These are phyloP conservation scores for Gonapodya prolifera DNA, from an alignment of 192 early-diverging fungal genomes.

Conservation along the genomic window DNA sequence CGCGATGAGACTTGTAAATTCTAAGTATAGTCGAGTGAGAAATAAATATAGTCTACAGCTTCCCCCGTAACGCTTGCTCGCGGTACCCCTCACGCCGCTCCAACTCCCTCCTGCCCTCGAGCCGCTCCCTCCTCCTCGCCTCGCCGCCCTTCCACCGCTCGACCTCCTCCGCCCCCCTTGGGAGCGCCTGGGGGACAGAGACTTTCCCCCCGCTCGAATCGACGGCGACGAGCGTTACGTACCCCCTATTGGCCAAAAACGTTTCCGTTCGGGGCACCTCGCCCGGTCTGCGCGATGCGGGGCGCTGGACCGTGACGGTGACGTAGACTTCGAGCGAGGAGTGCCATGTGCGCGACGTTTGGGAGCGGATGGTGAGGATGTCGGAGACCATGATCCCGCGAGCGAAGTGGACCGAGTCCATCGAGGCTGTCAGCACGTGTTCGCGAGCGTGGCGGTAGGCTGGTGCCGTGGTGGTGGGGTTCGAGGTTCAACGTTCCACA, in stretches of 20 bases:
- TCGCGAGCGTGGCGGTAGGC: slow-evolving; percentile 6
- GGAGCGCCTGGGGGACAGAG: slow-evolving; percentile 18
- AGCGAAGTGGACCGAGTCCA: slow-evolving; percentile 6
- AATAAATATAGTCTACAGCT: no score
- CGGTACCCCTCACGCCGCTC: slow-evolving; percentile 17
- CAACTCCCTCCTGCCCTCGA: slow-evolving; percentile 25
- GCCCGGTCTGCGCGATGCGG: neutral
- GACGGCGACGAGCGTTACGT: slow-evolving; percentile 8
- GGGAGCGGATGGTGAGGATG: slow-evolving; percentile 1
- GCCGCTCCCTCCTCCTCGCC: slow-evolving; percentile 20
- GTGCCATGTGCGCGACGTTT: neutral
- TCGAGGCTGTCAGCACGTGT: slow-evolving; percentile 8
- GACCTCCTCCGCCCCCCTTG: slow-evolving; percentile 23
- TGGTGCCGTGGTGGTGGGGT: no score
- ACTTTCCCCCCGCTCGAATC: slow-evolving; percentile 4
- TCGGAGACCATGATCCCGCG: neutral
- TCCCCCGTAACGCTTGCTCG: no score
- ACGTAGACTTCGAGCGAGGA: slow-evolving; percentile 6
- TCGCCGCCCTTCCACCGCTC: slow-evolving; percentile 23
- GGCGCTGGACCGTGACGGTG: slow-evolving; percentile 3
- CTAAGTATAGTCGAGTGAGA: no score
- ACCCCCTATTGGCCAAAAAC: slow-evolving; percentile 7
- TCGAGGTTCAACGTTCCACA: no score
- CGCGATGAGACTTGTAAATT: no score
- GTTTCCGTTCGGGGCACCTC: neutral